Evolutionary conservation across 257 asterid genomes (phyloP).

Genomic region (Nicotiana sylvestris): DNA sequence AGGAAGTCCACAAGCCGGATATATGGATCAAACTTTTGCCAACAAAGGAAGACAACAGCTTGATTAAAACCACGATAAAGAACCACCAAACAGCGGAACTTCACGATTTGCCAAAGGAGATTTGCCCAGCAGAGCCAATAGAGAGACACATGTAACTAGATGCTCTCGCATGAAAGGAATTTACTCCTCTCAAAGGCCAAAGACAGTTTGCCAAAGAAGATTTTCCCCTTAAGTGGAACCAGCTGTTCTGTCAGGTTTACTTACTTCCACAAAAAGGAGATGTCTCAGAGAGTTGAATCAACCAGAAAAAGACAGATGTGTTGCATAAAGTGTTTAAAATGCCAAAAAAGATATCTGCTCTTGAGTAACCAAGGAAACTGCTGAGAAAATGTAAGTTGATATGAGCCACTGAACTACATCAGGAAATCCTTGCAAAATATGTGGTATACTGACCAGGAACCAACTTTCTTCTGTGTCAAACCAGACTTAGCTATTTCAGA

Average conservation of each 20-base stretch:
- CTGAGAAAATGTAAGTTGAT: not conserved
- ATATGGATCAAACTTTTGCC: conserved; percentile 4
- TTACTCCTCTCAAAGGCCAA: conserved; percentile 28
- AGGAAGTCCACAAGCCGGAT: conserved; percentile 6
- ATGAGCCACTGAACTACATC: not conserved
- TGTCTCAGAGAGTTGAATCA: conserved; percentile 21
- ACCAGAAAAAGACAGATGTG: conserved; percentile 14
- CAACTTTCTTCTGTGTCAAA: not conserved
- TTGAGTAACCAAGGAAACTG: not conserved
- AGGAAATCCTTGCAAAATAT: not conserved
- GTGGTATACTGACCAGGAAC: not conserved
- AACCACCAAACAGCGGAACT: conserved; percentile 29
- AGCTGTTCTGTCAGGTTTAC: conserved; percentile 22
- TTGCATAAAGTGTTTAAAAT: conserved; percentile 21
- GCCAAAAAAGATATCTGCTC: not conserved
- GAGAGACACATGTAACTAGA: conserved; percentile 18
- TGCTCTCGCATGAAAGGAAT: conserved; percentile 26
- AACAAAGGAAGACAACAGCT: conserved; percentile 15
- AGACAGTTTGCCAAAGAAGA: conserved; percentile 71
- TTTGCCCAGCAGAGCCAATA: conserved; percentile 39
- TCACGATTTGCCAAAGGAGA: conserved; percentile 60
- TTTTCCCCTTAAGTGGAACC: conserved; percentile 36
- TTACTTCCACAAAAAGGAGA: conserved; percentile 25
- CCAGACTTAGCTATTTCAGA: not conserved
- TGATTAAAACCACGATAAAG: conserved; percentile 18